Conservation (phyloP, 2,329 filamentous ascomycete species). For the Beauveria pseudobassiana region DNA sequence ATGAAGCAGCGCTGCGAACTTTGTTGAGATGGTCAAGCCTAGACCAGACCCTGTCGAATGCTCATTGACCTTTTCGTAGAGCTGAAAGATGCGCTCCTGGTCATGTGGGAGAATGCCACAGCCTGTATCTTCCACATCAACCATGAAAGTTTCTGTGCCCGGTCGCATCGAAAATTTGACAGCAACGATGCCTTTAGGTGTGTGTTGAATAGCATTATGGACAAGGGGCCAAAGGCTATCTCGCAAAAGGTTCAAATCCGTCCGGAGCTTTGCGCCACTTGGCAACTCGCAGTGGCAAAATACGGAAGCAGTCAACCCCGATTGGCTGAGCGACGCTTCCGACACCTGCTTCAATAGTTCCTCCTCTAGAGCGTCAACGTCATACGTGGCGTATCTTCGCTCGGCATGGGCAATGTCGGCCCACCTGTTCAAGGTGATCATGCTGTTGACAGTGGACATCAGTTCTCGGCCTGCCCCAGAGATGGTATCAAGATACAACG, state of each 20-base stretch:
- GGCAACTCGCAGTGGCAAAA: neutral
- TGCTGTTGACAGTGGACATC: constrained; percentile 27
- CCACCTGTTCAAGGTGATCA: constrained; percentile 35
- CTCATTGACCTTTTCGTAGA: constrained; percentile 33
- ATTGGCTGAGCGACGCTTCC: neutral
- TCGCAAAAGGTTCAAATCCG: neutral
- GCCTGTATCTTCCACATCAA: constrained; percentile 37
- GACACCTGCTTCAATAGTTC: neutral
- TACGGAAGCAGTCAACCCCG: neutral
- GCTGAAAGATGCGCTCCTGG: constrained; percentile 32
- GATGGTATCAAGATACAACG: constrained; percentile 16
- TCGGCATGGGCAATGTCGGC: constrained; percentile 24
- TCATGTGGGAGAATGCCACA: constrained; percentile 29
- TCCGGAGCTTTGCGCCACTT: neutral
- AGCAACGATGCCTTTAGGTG: neutral
- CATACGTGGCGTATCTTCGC: constrained; percentile 21
- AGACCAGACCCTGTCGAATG: constrained; percentile 33
- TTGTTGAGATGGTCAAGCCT: constrained; percentile 34
- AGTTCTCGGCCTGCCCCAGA: constrained; percentile 1
- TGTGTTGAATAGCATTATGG: neutral
- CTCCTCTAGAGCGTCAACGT: neutral
- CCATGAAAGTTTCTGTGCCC: constrained; percentile 23
- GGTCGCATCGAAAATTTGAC: constrained; percentile 24
- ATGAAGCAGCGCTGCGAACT: constrained; percentile 31
- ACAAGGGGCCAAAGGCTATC: neutral